Percentiles rank a stretch among this genome's conserved stretches.
Evolutionary conservation across 2,329 filamentous ascomycete genomes (phyloP).

Genomic region (Fusarium dimerum): DNA sequence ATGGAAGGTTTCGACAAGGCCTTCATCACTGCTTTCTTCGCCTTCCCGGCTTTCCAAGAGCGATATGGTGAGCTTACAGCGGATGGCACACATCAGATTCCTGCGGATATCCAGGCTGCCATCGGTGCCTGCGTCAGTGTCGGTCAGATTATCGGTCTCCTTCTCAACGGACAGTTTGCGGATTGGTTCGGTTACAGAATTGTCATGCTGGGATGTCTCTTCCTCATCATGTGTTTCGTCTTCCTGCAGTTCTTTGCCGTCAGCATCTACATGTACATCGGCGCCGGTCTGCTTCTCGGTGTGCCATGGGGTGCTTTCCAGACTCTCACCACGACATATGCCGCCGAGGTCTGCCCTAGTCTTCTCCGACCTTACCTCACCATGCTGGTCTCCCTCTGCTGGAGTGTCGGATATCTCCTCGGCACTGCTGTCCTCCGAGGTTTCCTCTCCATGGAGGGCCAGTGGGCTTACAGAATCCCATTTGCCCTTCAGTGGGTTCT

Average conservation of each 20-base stretch:
- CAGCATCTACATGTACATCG: slow-evolving; percentile 41
- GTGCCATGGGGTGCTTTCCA: slow-evolving; percentile 50
- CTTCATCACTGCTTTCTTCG: slow-evolving; percentile 43
- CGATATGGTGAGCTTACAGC: slow-evolving; percentile 37
- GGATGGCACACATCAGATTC: slow-evolving; percentile 45
- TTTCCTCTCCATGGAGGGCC: slow-evolving; percentile 37
- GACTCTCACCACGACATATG: slow-evolving; percentile 49
- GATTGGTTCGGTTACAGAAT: slow-evolving; percentile 46
- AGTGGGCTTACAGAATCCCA: slow-evolving; percentile 51
- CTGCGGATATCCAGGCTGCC: slow-evolving; percentile 50
- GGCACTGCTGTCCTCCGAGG: slow-evolving; percentile 42
- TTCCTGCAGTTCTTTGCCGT: slow-evolving; percentile 50
- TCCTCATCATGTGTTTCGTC: slow-evolving; percentile 44
- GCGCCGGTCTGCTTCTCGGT: slow-evolving; percentile 47
- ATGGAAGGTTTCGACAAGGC: slow-evolving; percentile 43
- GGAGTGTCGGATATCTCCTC: slow-evolving; percentile 49
- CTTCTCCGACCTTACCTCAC: slow-evolving; percentile 50
- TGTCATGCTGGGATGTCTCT: slow-evolving; percentile 45
- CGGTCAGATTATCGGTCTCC: slow-evolving; percentile 51
- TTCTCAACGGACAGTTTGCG: slow-evolving; percentile 48
- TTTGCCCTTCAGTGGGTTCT: slow-evolving; percentile 52
- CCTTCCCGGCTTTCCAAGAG: slow-evolving; percentile 36
- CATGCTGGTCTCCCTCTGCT: slow-evolving; percentile 50
- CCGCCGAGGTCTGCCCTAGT: slow-evolving; percentile 45
- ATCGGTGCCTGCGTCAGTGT: slow-evolving; percentile 47